Base-by-base conservation (phyloP, 805 yeast genomes). In the Pichia ethanolica region DNA sequence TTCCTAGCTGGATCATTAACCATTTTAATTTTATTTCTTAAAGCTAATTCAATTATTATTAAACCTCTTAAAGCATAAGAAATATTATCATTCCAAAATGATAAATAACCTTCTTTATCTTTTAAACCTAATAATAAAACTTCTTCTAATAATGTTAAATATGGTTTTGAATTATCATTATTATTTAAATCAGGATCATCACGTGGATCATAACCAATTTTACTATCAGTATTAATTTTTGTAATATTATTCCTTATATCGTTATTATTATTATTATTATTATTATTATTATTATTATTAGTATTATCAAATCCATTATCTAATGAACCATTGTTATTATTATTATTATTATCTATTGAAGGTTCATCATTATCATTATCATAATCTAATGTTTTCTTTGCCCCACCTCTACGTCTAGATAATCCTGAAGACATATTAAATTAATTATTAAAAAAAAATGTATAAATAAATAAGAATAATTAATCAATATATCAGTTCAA, bases 71-170 rank as follows among this genome's bases (percentile, higher is more conserved):
- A 75, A 1, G 97, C 96, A 70, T 93, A 93, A 27, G 97, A 89
- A 48, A 93, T 90, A 68, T 89, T 90, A 68, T 93, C 99, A 65
- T 93, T 93, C 99, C 99, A 93, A 69, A 93, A 93, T 32, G 97
- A 89, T 42, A 93, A 73, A 66, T 91, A 89, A 11, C 99, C 99
- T 68, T 93, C 98, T 59, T 86, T 86, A 68, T 93, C 98, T 63
- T 91, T 90, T 56, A 93, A 75, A 5, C 99, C 99, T 72, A 93
- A 78, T 54, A 93, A 75, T 56, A 93, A 72, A 7, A 93, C 97
- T 68, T 93, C 99, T 68, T 93, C 99, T 97, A 93, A 89, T 56
- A 93, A 71, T 0, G 99, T 93, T 57, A 93, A 73, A 40, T 81
- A 71, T 1, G 99, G 99, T 32, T 72, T 66, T 44, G 71, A 69